Evolutionary conservation across 176 grass and related monocot genomes (phyloP).

Genomic region (Triticum urartu): DNA sequence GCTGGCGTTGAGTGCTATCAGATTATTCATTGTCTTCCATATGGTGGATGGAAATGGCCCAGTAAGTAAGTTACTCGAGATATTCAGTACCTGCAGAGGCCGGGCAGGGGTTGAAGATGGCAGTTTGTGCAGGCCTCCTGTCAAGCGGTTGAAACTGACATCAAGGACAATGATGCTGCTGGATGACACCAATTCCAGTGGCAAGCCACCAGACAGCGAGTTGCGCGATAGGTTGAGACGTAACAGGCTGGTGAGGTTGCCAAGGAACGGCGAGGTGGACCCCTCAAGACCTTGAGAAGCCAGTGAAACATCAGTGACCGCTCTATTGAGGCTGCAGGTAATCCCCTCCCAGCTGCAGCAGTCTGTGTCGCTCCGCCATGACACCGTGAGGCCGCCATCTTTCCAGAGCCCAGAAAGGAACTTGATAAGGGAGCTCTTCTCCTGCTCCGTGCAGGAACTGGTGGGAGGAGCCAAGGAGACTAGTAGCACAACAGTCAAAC

Average conservation of each 20-base stretch:
- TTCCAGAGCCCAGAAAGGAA: neutral
- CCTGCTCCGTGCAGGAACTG: slow-evolving; percentile 11
- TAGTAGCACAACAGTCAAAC: neutral
- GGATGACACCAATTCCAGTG: neutral
- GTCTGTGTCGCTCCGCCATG: slow-evolving; percentile 17
- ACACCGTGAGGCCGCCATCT: neutral
- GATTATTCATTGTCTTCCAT: slow-evolving; percentile 2
- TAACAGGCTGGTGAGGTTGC: slow-evolving; percentile 7
- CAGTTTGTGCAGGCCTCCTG: neutral
- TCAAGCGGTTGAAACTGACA: slow-evolving; percentile 41
- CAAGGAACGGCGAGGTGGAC: slow-evolving; percentile 25
- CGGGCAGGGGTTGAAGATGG: neutral
- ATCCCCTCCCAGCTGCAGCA: slow-evolving; percentile 56
- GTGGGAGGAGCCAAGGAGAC: neutral
- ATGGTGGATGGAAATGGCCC: slow-evolving; percentile 15
- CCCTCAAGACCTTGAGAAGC: slow-evolving; percentile 21
- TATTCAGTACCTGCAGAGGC: slow-evolving; percentile 39
- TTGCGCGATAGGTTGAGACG: slow-evolving; percentile 28
- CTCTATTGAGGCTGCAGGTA: neutral
- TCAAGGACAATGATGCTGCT: slow-evolving; percentile 29
- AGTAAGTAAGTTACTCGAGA: slow-evolving; percentile 45
- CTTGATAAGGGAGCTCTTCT: slow-evolving; percentile 34
- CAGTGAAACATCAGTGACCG: slow-evolving; percentile 9
- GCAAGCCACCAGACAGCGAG: slow-evolving; percentile 15
- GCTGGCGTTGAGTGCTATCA: slow-evolving; percentile 36